Percentiles rank a stretch among this genome's conserved stretches.
Conservation (phyloP, 371 early-diverging fungal genomes). For the Circinella umbellata region DNA sequence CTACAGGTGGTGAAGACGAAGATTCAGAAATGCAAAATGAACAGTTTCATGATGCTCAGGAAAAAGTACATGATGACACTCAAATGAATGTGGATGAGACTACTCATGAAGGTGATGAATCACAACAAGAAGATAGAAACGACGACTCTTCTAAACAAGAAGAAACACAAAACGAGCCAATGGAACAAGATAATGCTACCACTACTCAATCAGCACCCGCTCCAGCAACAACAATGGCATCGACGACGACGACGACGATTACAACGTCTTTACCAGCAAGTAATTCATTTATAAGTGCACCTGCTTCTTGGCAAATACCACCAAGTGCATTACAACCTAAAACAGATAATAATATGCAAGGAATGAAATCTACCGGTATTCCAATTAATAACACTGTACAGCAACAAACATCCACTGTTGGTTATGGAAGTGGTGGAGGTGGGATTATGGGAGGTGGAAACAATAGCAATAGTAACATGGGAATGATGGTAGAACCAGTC, state of each 20-base stretch:
- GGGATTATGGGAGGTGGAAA: no score
- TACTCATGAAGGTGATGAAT: not conserved
- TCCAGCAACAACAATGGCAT: not conserved
- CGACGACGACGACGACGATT: not conserved
- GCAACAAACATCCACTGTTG: no score
- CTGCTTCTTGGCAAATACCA: conserved; percentile 65
- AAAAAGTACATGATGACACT: not conserved
- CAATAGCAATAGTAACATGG: not conserved
- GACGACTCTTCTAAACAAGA: not conserved
- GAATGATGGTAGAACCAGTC: conserved; percentile 15
- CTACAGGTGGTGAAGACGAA: not conserved
- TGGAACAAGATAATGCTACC: conserved; percentile 1
- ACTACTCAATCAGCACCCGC: not conserved
- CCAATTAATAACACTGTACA: not conserved
- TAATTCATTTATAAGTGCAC: conserved; percentile 31
- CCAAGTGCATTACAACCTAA: conserved; percentile 46
- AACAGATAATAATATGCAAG: conserved; percentile 6
- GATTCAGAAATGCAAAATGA: conserved; percentile 6
- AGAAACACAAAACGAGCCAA: not conserved
- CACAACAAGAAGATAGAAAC: no score
- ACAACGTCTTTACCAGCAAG: not conserved
- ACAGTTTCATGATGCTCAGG: conserved; percentile 7
- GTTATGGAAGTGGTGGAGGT: no score
- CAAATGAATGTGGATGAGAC: not conserved
- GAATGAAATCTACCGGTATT: conserved; percentile 9